Base-by-base conservation (phyloP, 805 yeast species). In the Teunomyces panamensis region DNA sequence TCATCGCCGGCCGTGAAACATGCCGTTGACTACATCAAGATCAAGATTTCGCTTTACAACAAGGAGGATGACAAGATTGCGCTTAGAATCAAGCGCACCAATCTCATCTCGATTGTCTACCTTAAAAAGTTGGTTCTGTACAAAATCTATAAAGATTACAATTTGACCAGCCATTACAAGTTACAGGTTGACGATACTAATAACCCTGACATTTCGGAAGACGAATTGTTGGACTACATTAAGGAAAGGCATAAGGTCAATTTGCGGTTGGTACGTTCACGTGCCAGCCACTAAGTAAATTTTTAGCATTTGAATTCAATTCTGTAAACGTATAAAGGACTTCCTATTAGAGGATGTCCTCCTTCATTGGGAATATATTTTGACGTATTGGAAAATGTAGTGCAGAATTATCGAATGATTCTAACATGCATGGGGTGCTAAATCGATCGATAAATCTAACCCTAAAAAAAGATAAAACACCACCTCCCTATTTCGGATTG, bases 131-230 rank as follows among this genome's bases (percentile, higher is more conserved):
- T 62, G 33, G 44, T 68, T 6, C 57, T 62, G 35, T 54, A 49
- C 51, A 67, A 67, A 52, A 60, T 68, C 30, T 68, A 65, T 49
- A 64, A 62, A 39, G 70, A 68, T 45, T 55, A 51, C 39, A 59
- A 56, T 39, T 54, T 65, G 42, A 56, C 54, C 13, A 51, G 56
- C 44, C 71, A 64, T 45, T 68, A 66, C 50, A 56, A 50, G 16
- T 57, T 67, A 39, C 51, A 51, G 32, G 51, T 53, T 5, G 47
- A 50, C 11, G 51, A 52, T 14, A 56, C 49, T 35, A 14, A 20
- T 5, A 48, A 44, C 27, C 46, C 30, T 9, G 37, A 20, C 14
- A 43, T 27, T 6, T 50, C 43, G 6, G 56, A 49, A 10, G 62
- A 47, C 11, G 49, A 49, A 11, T 45, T 55, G 34, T 46, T 55